Evolutionary conservation across 1,284 basidiomycete genomes (phyloP), one percentile per base, ranked within the genome.

Genomic region (Marasmius fiardii): DNA sequence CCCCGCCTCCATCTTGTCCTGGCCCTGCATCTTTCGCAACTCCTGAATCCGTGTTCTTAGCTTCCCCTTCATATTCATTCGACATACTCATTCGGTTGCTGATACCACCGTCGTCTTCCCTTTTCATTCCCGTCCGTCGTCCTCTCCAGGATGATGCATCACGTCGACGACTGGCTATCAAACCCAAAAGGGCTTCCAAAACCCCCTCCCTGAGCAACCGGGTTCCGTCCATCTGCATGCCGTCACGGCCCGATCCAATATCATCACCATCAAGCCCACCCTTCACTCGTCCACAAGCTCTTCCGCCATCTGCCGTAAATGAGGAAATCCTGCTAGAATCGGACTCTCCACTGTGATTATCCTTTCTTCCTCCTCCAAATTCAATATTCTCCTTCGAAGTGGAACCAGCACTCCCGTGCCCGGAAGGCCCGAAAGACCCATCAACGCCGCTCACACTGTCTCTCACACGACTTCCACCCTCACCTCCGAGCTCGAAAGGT

Each of bases 131-230:
- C 47, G 47, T n/a, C 5, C 20, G 33, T 11, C 26, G n/a, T 33
- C 47, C 28, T 33, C 47, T 20, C 26, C 26, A 18, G 47, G 18
- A 33, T 31, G 31, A 49, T 31, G 26, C 26, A 49, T 49, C 47
- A 49, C 26, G 26, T 45, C 47, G 47, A 49, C 47, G 33, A 23
- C 44, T 8, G 28, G 26, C 24, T 49, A 49, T 49, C 47, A 49
- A 20, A 11, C 26, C 47, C 26, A 49, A 49, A 49, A 49, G 47
- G 47, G 47, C 26, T 28, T 49, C 47, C 28, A 49, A 33, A 49
- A 49, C 47, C 1, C 47, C 28, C 20, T 49, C 47, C 47, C 47
- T 49, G 47, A 49, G 47, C 47, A 49, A 49, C 47, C 47, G 47
- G 47, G 12, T 49, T 16, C 47, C 47, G 28, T 31, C 47, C n/a